Conservation (phyloP, 306 rosid genomes). For the Vigna unguiculata region DNA sequence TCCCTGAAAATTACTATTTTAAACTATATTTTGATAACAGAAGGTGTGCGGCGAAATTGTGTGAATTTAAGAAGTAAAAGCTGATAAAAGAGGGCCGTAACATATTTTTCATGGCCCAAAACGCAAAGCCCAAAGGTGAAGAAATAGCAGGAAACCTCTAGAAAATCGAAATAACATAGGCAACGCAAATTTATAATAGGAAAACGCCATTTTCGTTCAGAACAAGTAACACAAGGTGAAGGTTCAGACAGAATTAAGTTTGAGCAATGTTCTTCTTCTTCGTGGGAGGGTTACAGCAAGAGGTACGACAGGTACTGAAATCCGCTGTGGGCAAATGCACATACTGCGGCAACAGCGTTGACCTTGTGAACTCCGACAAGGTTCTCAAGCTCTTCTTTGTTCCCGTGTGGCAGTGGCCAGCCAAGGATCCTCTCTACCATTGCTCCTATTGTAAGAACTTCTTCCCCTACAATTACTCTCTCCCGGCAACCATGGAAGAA, state of each 20-base stretch:
- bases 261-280: slow-evolving; percentile 79
- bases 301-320: slow-evolving; percentile 73
- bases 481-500: slow-evolving; percentile 38
- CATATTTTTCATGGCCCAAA: background rate
- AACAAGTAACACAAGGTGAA: background rate
- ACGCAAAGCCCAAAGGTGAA: background rate
- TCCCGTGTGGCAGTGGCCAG: slow-evolving; percentile 93
- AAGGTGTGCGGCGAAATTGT: too few relatives aligned
- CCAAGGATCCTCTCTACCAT: slow-evolving; percentile 64
- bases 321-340: slow-evolving; percentile 72
- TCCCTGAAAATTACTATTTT: too few relatives aligned
- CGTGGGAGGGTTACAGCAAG: slow-evolving; percentile 78
- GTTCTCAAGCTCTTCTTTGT: slow-evolving; percentile 85
- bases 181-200: background rate
- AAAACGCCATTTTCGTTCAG: background rate
- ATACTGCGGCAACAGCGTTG: slow-evolving; percentile 63
- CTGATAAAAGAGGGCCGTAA: too few relatives aligned
- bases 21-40: too few relatives aligned
- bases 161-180: background rate
- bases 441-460: slow-evolving; percentile 71
- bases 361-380: slow-evolving; percentile 80
- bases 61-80: too few relatives aligned
- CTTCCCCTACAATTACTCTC: slow-evolving; percentile 63
- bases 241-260: background rate
- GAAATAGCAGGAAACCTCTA: slow-evolving; percentile 21